phyloP scores from a whole-genome alignment of 371 early-diverging fungal species.

The Circinella umbellata region DNA sequence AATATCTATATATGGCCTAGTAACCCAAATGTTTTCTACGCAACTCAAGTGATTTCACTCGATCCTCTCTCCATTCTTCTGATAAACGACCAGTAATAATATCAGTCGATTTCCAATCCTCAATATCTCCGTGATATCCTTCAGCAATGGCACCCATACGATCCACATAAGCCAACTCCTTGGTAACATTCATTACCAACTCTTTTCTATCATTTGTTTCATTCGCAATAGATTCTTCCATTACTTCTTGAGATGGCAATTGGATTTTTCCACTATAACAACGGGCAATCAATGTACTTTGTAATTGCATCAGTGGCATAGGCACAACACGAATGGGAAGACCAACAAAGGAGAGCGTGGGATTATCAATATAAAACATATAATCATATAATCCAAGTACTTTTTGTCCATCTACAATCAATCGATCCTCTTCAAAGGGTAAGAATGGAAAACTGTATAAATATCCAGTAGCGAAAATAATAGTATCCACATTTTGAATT shows the following conservation, averaged over 20 bases:
- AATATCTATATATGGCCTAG: slow-evolving; percentile 11
- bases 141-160: slow-evolving; percentile 43
- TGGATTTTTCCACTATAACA: slow-evolving; percentile 31
- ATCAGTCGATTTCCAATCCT: slow-evolving; percentile 26
- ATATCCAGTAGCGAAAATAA: slow-evolving; percentile 71
- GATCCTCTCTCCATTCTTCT: slow-evolving; percentile 29
- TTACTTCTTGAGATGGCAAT: slow-evolving; percentile 16
- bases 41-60: slow-evolving; percentile 26
- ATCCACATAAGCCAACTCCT: slow-evolving; percentile 32
- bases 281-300: slow-evolving; percentile 51
- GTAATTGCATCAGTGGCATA: slow-evolving; percentile 59
- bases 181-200: slow-evolving; percentile 20
- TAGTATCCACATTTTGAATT: slow-evolving; percentile 39
- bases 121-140: slow-evolving; percentile 16
- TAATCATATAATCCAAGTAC: slow-evolving; percentile 54
- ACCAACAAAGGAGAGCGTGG: slow-evolving; percentile 61
- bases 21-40: slow-evolving; percentile 42
- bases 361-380: slow-evolving; percentile 55
- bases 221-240: not conserved
- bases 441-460: slow-evolving; percentile 63
- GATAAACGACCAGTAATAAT: slow-evolving; percentile 32
- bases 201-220: slow-evolving; percentile 18
- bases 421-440: slow-evolving; percentile 22
- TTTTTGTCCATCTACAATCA: slow-evolving; percentile 47
- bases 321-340: slow-evolving; percentile 61